These are phyloP conservation scores for Cryptosporidium canis DNA, from an alignment of 169 alveolate species.

Conservation along the genomic window DNA sequence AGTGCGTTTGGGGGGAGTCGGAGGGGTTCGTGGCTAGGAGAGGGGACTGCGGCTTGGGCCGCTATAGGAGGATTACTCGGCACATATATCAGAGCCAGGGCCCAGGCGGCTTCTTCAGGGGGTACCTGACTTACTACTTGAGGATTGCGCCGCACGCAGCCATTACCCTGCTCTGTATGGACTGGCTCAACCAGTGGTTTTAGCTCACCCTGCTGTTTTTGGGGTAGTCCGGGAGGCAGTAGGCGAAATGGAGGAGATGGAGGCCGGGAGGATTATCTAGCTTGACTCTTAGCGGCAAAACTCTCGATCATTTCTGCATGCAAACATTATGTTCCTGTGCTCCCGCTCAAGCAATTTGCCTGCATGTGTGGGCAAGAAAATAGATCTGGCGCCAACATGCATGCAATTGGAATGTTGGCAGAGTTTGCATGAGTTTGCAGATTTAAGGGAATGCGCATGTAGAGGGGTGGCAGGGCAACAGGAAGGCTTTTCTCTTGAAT, in stretches of 20 bases:
- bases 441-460: not conserved
- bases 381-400: slow-evolving; percentile 55
- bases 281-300: too few species aligned
- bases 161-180: slow-evolving; percentile 89
- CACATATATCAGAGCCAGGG: slow-evolving; percentile 88
- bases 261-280: too few species aligned
- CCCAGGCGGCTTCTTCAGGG: slow-evolving; percentile 89
- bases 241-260: too few species aligned
- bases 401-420: not conserved
- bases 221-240: too few species aligned
- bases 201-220: too few species aligned
- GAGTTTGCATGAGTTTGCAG: not conserved
- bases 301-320: too few species aligned
- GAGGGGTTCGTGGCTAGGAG: not conserved
- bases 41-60: not conserved
- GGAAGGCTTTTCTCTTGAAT: not conserved
- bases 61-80: not conserved
- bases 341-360: slow-evolving; percentile 19
- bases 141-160: slow-evolving; percentile 96
- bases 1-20: slow-evolving; percentile 19
- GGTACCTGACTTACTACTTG: slow-evolving; percentile 92
- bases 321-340: too few species aligned
- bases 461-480: not conserved
- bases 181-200: slow-evolving; percentile 76
- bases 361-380: slow-evolving; percentile 2